Percentiles rank a stretch among this genome's conserved stretches.
phyloP scores from a whole-genome alignment of 805 yeast species.

The Hanseniaspora occidentalis region DNA sequence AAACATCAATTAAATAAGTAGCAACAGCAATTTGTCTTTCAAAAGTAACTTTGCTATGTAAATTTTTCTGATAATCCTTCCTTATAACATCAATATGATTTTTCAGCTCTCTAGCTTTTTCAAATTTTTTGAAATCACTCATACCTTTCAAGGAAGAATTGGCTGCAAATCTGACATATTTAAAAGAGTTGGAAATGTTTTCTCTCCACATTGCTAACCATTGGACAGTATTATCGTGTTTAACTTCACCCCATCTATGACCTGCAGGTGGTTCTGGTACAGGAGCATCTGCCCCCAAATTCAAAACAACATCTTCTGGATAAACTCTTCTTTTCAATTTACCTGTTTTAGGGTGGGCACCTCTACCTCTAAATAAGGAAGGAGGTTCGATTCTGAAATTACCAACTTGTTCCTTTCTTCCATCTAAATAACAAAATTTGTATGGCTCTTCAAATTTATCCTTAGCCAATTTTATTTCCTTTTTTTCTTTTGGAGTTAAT shows the following conservation, averaged over 20 bases:
- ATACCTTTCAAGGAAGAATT: conserved; percentile 84
- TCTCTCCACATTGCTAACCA: conserved; percentile 99
- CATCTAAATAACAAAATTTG: conserved; percentile 71
- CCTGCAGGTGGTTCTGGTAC: conserved; percentile 81
- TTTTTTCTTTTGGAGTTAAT: conserved; percentile 63
- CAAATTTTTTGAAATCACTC: conserved; percentile 84
- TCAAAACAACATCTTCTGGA: conserved; percentile 84
- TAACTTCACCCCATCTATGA: conserved; percentile 80
- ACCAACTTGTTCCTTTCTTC: conserved; percentile 84
- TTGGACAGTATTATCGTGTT: conserved; percentile 79
- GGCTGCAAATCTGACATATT: conserved; percentile 86
- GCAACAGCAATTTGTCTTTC: conserved; percentile 91
- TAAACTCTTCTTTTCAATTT: conserved; percentile 71
- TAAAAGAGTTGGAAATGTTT: conserved; percentile 69
- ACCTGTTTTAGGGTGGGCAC: conserved; percentile 95
- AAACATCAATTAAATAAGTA: conserved; percentile 79
- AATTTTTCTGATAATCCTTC: conserved; percentile 53
- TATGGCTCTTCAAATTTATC: conserved; percentile 70
- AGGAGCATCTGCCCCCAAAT: conserved; percentile 57
- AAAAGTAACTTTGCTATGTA: conserved; percentile 66
- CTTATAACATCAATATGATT: conserved; percentile 62
- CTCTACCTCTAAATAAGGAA: conserved; percentile 90
- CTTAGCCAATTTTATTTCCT: conserved; percentile 53
- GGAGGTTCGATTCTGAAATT: conserved; percentile 95
- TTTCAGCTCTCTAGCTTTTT: conserved; percentile 80